Evolutionary conservation across 306 rosid genomes (phyloP).

Genomic region (Dryas octopetala): DNA sequence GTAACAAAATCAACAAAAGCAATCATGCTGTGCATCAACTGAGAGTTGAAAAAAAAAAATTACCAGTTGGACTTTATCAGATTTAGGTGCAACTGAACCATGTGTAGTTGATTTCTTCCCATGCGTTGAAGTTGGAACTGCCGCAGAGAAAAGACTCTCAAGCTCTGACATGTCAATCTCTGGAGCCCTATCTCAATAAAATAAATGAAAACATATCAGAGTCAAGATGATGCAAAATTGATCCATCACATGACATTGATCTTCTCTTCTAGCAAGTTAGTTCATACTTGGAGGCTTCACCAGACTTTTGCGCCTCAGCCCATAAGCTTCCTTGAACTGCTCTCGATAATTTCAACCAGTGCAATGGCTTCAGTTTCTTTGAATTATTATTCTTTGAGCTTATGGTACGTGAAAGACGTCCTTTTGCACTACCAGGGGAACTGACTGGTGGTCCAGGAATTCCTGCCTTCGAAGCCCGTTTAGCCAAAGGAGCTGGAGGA

Average conservation of each 20-base stretch:
- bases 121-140: slow-evolving; percentile 51
- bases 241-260: slow-evolving; percentile 24
- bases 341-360: slow-evolving; percentile 85
- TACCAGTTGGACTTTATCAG: slow-evolving; percentile 93
- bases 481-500: slow-evolving; percentile 52
- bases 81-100: slow-evolving; percentile 58
- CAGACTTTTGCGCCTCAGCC: slow-evolving; percentile 85
- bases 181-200: slow-evolving; percentile 65
- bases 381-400: slow-evolving; percentile 47
- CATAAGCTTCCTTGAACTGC: slow-evolving; percentile 91
- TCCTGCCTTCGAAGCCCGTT: slow-evolving; percentile 47
- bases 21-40: slow-evolving; percentile 4
- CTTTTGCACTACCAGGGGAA: slow-evolving; percentile 43
- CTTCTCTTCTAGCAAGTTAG: slow-evolving; percentile 19
- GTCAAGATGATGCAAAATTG: slow-evolving; percentile 20
- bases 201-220: slow-evolving; percentile 20
- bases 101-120: slow-evolving; percentile 45
- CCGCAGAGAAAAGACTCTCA: slow-evolving; percentile 82
- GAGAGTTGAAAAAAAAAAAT: slow-evolving; percentile 25
- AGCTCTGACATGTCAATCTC: slow-evolving; percentile 96
- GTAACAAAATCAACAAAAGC: slow-evolving; percentile 14
- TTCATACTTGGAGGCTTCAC: slow-evolving; percentile 75
- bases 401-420: slow-evolving; percentile 51
- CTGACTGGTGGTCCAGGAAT: slow-evolving; percentile 32
- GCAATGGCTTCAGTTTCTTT: slow-evolving; percentile 88